Base-by-base conservation (phyloP, 2,329 filamentous ascomycete genomes). In the Phyllachora maydis region DNA sequence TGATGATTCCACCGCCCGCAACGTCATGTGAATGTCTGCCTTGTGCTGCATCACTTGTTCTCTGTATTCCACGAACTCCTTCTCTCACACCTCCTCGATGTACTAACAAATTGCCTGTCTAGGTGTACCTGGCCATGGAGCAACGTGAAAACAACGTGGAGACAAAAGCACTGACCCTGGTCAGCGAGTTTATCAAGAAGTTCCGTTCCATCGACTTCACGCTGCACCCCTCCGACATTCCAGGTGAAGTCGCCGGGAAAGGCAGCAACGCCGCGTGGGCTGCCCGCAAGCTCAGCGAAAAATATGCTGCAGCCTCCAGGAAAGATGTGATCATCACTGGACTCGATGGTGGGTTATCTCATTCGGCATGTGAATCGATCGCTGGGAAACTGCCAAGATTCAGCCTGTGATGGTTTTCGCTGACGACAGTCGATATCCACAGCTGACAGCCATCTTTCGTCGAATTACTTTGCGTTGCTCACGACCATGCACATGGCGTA, bases 111-210 rank as follows among this genome's bases (percentile, higher is more conserved):
- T 8, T 11, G 21, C 9, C 24, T 23, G 24, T 21, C 7, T 31
- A 78, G 72, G 51, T 79, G 25, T 77, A 70, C 37, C 54, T 79
- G 15, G 73, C 65, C 12, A 78, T 78, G 72, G 73, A 78, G 39
- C 51, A 69, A 35, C 65, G 72, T 28, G 73, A 79, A 40, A 47
- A 50, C 23, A 56, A 63, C 22, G 62, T 56, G 8, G 58, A 65
- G 29, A 45, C 56, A 22, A 78, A 77, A 43, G 72, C 72, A 8
- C 49, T 57, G 28, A 52, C 51, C 6, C 50, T 78, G 10, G 56
- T 69, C n/a, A 55, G 62, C 22, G 59, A 63, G 28, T 77, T 74
- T 34, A 47, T 58, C 31, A 64, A 64, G 36, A 65, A 59, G 28
- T 78, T 79, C 39, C 63, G 65, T 19, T 60, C 58, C 28, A 69